Evolutionary conservation across 1,284 basidiomycete species (phyloP).

Genomic region (Pseudozyma thailandica): DNA sequence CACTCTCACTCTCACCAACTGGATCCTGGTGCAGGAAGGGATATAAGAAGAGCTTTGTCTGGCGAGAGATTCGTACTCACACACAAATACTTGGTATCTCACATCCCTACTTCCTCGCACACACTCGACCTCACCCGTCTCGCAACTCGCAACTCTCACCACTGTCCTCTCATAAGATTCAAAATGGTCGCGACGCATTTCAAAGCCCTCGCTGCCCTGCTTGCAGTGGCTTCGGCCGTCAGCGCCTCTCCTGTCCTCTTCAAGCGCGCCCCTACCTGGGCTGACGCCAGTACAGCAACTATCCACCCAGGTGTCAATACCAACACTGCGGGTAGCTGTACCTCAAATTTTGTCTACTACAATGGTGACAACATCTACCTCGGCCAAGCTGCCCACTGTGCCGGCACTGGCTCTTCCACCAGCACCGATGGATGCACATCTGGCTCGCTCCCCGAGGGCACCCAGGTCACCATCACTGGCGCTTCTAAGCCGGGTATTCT

Average conservation of each 20-base stretch:
- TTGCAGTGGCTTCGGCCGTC: conserved; percentile 23
- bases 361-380: conserved; percentile 46
- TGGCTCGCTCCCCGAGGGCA: conserved; percentile 47
- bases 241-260: conserved; percentile 16
- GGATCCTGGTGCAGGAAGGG: no score
- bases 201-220: conserved; percentile 18
- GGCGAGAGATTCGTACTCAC: no score
- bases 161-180: no score
- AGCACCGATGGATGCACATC: conserved; percentile 48
- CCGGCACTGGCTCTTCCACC: conserved; percentile 39
- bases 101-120: no score
- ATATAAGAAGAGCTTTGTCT: no score
- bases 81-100: no score
- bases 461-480: conserved; percentile 47
- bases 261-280: conserved; percentile 44
- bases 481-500: conserved; percentile 44
- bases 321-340: conserved; percentile 51
- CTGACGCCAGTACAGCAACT: conserved; percentile 28
- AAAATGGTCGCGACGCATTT: conserved; percentile 30
- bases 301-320: conserved; percentile 58
- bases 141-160: no score
- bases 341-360: conserved; percentile 53
- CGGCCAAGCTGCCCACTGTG: conserved; percentile 55
- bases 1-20: no score
- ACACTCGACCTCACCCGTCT: no score